Evolutionary conservation across 768 basidiomycete species (phyloP).

Genomic region (Boletus subcaerulescens): DNA sequence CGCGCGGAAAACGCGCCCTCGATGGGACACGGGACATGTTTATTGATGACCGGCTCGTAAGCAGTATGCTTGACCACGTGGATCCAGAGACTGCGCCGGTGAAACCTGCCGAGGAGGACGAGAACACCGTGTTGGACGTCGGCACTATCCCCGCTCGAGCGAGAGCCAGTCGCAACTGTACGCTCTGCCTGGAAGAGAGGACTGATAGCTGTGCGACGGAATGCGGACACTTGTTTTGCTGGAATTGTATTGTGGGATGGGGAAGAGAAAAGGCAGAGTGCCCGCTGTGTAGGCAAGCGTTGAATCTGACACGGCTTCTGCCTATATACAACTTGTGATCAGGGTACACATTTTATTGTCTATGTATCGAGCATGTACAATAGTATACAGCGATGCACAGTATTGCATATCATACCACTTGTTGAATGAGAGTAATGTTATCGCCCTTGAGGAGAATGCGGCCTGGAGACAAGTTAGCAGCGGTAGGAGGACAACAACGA

Average conservation of each 20-base stretch:
- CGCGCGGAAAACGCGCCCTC: constrained; percentile 34
- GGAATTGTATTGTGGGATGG: constrained; percentile 88
- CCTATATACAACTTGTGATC: constrained; percentile 81
- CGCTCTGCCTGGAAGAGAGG: constrained; percentile 81
- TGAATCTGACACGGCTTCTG: constrained; percentile 64
- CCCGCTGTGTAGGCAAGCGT: constrained; percentile 77
- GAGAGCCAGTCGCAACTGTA: constrained; percentile 67
- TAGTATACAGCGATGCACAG: constrained; percentile 23
- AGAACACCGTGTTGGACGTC: constrained; percentile 63
- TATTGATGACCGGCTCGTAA: constrained; percentile 62
- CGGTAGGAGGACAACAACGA: background rate
- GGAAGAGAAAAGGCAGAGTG: constrained; percentile 89
- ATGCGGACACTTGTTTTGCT: constrained; percentile 88
- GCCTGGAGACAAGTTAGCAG: constrained; percentile 44
- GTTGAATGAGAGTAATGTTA: constrained; percentile 97
- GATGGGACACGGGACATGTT: constrained; percentile 38
- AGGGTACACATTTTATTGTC: background rate
- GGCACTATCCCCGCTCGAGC: constrained; percentile 47
- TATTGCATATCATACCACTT: constrained; percentile 36
- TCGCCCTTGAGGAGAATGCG: constrained; percentile 96
- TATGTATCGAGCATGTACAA: constrained; percentile 1
- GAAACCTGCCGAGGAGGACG: constrained; percentile 66
- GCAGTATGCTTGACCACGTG: constrained; percentile 48
- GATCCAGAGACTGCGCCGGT: constrained; percentile 53
- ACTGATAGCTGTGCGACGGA: constrained; percentile 81